Evolutionary conservation across 2,329 filamentous ascomycete species (phyloP).

Genomic region (Harringtonia lauricola): DNA sequence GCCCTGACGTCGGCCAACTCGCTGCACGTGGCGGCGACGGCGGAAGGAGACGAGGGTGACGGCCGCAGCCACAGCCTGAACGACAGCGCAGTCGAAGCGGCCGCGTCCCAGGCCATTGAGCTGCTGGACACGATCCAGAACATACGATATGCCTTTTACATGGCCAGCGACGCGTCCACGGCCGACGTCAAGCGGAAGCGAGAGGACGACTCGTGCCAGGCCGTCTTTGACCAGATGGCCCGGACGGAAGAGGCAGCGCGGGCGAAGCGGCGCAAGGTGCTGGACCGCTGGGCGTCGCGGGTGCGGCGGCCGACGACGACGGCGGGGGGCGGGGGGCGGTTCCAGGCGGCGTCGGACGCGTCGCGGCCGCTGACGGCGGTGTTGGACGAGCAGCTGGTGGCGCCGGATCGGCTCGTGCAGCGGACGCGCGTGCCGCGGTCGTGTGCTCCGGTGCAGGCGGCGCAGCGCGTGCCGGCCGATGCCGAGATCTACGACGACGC

Average conservation of each 20-base stretch:
- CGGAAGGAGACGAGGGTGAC: background rate
- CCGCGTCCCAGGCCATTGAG: constrained; percentile 50
- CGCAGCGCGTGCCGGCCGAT: constrained; percentile 45
- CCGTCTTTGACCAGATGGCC: constrained; percentile 64
- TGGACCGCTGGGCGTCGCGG: constrained; percentile 88
- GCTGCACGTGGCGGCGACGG: constrained; percentile 39
- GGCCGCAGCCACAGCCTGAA: constrained; percentile 19
- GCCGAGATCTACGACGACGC: constrained; percentile 76
- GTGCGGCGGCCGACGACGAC: constrained; percentile 44
- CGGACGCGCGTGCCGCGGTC: constrained; percentile 63
- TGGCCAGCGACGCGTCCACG: constrained; percentile 29
- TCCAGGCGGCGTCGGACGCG: constrained; percentile 30
- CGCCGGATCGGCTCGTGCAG: constrained; percentile 54
- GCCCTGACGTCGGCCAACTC: constrained; percentile 75
- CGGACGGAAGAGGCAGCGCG: constrained; percentile 49
- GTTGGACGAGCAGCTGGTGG: constrained; percentile 55
- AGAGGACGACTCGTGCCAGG: constrained; percentile 41
- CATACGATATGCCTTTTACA: constrained; percentile 51
- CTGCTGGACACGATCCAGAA: constrained; percentile 73
- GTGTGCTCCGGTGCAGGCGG: constrained; percentile 61
- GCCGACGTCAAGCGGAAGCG: constrained; percentile 33
- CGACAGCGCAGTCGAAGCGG: constrained; percentile 59
- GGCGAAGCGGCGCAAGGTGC: constrained; percentile 54
- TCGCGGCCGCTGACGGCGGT: constrained; percentile 55
- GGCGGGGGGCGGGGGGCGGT: constrained; percentile 39